Evolutionary conservation across 192 early-diverging fungal genomes (phyloP).

Genomic region (Gamsiella multidivaricata): DNA sequence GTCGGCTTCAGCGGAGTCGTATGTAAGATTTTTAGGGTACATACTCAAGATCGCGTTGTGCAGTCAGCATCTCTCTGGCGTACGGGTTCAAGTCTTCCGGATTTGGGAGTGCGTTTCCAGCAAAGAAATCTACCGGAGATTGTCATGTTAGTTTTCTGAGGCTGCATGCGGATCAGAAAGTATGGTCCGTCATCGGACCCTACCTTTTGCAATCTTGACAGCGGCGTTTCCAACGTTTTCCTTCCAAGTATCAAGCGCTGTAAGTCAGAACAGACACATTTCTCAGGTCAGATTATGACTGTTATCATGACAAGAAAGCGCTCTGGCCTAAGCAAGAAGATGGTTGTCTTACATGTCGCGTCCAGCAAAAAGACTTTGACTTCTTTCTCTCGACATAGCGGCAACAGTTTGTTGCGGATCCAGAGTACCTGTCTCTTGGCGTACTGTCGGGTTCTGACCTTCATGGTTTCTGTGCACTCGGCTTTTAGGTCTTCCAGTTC

Average conservation of each 20-base stretch:
- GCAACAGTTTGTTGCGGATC: slow-evolving; percentile 82
- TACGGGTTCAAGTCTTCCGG: slow-evolving; percentile 41
- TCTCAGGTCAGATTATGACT: too few relatives aligned
- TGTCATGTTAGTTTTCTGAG: not conserved
- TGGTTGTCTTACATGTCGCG: slow-evolving; percentile 66
- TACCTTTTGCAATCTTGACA: slow-evolving; percentile 65
- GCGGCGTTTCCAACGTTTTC: slow-evolving; percentile 64
- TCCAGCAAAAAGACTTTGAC: slow-evolving; percentile 73
- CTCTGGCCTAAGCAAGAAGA: too few relatives aligned
- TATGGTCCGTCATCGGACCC: not conserved
- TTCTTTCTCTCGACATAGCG: slow-evolving; percentile 53
- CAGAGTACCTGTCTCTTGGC: slow-evolving; percentile 84
- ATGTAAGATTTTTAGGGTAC: not conserved
- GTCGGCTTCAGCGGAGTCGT: not conserved
- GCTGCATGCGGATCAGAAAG: not conserved
- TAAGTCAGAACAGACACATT: not conserved
- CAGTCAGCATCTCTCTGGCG: slow-evolving; percentile 54
- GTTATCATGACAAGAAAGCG: too few relatives aligned
- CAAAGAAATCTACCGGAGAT: slow-evolving; percentile 55
- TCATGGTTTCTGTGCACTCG: slow-evolving; percentile 84
- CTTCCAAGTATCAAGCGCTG: slow-evolving; percentile 67
- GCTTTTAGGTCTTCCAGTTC: slow-evolving; percentile 56
- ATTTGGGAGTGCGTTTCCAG: slow-evolving; percentile 41
- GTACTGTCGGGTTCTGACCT: slow-evolving; percentile 87
- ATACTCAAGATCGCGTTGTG: slow-evolving; percentile 54